Evolutionary conservation across 2,329 filamentous ascomycete genomes (phyloP).

Genomic region (Hypoxylon sp.): DNA sequence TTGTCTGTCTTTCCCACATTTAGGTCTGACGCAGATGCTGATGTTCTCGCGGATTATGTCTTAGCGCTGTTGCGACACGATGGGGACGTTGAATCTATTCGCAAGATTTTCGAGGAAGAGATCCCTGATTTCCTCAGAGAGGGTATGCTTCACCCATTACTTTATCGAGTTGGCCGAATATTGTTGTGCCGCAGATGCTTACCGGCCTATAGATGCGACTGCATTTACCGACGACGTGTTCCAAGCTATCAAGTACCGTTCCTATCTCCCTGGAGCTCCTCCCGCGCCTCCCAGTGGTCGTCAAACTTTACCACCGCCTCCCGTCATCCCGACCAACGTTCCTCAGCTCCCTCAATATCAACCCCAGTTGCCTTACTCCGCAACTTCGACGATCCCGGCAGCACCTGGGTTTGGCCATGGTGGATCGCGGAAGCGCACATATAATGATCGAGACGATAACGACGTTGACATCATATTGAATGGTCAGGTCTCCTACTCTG

Average conservation of each 20-base stretch:
- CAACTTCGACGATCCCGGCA: constrained; percentile 19
- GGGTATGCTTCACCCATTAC: constrained; percentile 57
- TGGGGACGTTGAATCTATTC: constrained; percentile 74
- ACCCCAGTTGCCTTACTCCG: constrained; percentile 38
- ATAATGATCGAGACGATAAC: constrained; percentile 66
- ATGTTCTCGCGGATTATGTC: constrained; percentile 89
- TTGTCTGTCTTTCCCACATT: constrained; percentile 2
- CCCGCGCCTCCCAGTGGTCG: constrained; percentile 57
- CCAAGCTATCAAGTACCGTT: constrained; percentile 72
- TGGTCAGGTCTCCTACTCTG: constrained; percentile 41
- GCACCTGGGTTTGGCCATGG: constrained; percentile 39
- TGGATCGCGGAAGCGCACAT: constrained; percentile 67
- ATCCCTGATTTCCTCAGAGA: constrained; percentile 83
- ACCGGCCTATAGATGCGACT: constrained; percentile 63
- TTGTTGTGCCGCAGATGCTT: constrained; percentile 18
- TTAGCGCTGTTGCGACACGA: constrained; percentile 81
- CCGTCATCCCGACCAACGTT: constrained; percentile 21
- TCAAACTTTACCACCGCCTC: constrained; percentile 34
- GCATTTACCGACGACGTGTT: constrained; percentile 81
- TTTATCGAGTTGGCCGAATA: background rate
- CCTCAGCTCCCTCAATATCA: constrained; percentile 40
- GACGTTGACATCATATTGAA: constrained; percentile 56
- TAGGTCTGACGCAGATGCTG: constrained; percentile 84
- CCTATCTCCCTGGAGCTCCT: constrained; percentile 70
- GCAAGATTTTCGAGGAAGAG: constrained; percentile 77